A percentile compares a stretch with the other conserved stretches of the same genome.
These are phyloP conservation scores for Xylaria venustula DNA, from an alignment of 495 filamentous ascomycete genomes.

Conservation along the genomic window DNA sequence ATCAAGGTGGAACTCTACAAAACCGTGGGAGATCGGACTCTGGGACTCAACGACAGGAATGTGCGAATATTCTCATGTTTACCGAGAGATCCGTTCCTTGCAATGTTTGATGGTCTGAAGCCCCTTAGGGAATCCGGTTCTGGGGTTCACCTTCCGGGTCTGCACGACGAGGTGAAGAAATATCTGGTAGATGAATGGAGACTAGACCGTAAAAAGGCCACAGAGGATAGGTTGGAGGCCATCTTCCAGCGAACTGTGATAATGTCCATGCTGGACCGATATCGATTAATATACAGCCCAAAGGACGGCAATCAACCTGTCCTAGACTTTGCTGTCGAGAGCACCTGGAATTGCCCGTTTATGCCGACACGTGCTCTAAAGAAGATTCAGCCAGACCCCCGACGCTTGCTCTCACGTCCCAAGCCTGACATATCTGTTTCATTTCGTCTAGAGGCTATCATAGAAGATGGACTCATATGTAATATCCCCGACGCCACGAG, in stretches of 20 bases:
- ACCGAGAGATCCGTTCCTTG: background rate
- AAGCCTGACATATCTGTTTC: conserved; percentile 4
- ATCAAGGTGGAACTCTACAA: background rate
- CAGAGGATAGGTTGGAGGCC: background rate
- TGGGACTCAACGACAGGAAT: background rate
- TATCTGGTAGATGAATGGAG: background rate
- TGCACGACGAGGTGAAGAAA: conserved; percentile 1
- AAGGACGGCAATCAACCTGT: background rate
- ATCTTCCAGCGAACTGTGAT: conserved; percentile 7
- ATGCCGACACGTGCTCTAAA: conserved; percentile 4
- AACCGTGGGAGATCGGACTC: background rate
- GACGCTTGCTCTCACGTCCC: background rate
- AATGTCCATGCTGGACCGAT: conserved; percentile 6
- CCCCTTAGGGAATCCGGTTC: background rate
- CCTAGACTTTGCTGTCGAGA: conserved; percentile 7
- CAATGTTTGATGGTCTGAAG: background rate
- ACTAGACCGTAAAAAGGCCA: background rate
- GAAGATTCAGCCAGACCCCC: background rate
- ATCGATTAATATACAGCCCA: background rate
- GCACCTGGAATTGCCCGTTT: conserved; percentile 5
- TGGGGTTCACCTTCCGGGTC: background rate
- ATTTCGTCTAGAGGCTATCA: background rate
- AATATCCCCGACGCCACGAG: background rate
- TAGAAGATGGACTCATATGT: background rate
- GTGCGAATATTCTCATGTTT: background rate